Evolutionary conservation across 768 basidiomycete species (phyloP).

Genomic region (Phylloporus scabripes): DNA sequence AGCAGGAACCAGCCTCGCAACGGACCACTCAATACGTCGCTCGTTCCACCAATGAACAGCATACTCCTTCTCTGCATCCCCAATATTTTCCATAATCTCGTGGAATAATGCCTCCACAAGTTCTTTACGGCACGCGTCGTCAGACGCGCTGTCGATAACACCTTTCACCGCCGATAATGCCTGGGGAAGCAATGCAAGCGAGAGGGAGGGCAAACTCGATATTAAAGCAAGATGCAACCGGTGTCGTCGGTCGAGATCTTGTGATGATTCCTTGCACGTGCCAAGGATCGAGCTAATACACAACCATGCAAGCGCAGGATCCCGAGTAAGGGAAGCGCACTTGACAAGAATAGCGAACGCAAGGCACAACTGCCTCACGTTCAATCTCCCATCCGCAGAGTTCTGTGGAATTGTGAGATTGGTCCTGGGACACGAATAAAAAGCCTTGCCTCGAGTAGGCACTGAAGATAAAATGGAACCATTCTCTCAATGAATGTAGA

Average conservation of each 20-base stretch:
- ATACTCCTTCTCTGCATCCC: constrained; percentile 63
- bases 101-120: constrained; percentile 54
- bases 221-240: constrained; percentile 62
- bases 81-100: constrained; percentile 59
- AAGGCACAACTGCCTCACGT: constrained; percentile 59
- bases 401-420: constrained; percentile 40
- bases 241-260: constrained; percentile 33
- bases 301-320: constrained; percentile 56
- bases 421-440: background rate
- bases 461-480: constrained; percentile 68
- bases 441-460: constrained; percentile 59
- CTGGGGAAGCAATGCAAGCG: constrained; percentile 49
- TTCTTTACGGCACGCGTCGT: constrained; percentile 33
- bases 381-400: constrained; percentile 55
- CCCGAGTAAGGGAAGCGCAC: constrained; percentile 44
- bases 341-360: constrained; percentile 71
- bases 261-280: constrained; percentile 33
- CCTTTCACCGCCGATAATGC: constrained; percentile 46
- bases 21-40: constrained; percentile 27
- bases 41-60: constrained; percentile 73
- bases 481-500: constrained; percentile 47
- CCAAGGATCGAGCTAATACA: constrained; percentile 55
- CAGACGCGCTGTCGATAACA: constrained; percentile 29
- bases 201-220: constrained; percentile 59
- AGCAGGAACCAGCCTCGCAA: background rate